phyloP scores from a whole-genome alignment of 345 rosid genomes.

The Brassica juncea region DNA sequence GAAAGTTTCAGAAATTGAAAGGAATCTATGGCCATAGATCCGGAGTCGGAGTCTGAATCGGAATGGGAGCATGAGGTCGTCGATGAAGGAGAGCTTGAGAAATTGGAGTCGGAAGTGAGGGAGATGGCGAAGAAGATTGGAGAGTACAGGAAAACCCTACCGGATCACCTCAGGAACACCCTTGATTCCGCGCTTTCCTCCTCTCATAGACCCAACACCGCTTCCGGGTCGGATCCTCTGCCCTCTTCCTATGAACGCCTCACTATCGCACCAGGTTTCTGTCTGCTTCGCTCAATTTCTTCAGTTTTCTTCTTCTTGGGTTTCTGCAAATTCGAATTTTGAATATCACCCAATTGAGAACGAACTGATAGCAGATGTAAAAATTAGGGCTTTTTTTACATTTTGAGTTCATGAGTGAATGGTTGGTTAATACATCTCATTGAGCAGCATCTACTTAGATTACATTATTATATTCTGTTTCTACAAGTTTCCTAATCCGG shows the following conservation, averaged over 20 bases:
- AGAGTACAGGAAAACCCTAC: slow-evolving; percentile 62
- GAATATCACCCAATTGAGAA: background rate
- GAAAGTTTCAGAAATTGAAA: background rate
- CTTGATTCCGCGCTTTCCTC: slow-evolving; percentile 52
- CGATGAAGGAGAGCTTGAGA: slow-evolving; percentile 49
- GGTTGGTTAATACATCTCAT: background rate
- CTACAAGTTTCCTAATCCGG: too few relatives aligned
- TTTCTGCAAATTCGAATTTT: background rate
- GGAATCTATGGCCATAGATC: background rate
- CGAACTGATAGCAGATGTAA: background rate
- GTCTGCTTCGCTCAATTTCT: background rate
- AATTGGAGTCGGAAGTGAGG: slow-evolving; percentile 59
- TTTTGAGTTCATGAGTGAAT: background rate
- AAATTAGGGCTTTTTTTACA: too few relatives aligned
- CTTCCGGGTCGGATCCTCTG: slow-evolving; percentile 44
- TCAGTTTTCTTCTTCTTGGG: background rate
- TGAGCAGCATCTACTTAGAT: too few relatives aligned
- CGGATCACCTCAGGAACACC: slow-evolving; percentile 60
- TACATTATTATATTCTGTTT: too few relatives aligned
- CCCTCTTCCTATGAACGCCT: slow-evolving; percentile 28
- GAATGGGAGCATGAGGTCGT: slow-evolving; percentile 33
- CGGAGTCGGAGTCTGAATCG: background rate
- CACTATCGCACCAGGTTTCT: slow-evolving; percentile 40
- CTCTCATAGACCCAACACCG: slow-evolving; percentile 35
- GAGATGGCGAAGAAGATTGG: slow-evolving; percentile 64